Conservation (phyloP, 345 rosid species). For the Arabidopsis thaliana region TAIR10.1 NC_003070.9:23262001-23262500, state of each 20-base stretch:
- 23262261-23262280: no score
- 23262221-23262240: not conserved
- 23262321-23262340: no score
- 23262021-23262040: not conserved
- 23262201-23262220: not conserved
- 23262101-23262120: not conserved
- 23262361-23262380: no score
- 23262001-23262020: not conserved
- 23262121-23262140: not conserved
- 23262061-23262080: not conserved
- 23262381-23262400: not conserved
- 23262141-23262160: not conserved
- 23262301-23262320: not conserved
- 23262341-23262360: no score
- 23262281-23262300: not conserved
- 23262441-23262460: not conserved
- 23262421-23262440: no score
- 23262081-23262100: not conserved
- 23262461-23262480: not conserved
- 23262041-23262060: not conserved
- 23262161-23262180: not conserved
- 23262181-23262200: conserved; percentile 8
- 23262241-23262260: not conserved
- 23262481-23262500: no score
- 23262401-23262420: not conserved